phyloP scores from a whole-genome alignment of 2,329 filamentous ascomycete species.

The Aspergillus spinulosporus region DNA sequence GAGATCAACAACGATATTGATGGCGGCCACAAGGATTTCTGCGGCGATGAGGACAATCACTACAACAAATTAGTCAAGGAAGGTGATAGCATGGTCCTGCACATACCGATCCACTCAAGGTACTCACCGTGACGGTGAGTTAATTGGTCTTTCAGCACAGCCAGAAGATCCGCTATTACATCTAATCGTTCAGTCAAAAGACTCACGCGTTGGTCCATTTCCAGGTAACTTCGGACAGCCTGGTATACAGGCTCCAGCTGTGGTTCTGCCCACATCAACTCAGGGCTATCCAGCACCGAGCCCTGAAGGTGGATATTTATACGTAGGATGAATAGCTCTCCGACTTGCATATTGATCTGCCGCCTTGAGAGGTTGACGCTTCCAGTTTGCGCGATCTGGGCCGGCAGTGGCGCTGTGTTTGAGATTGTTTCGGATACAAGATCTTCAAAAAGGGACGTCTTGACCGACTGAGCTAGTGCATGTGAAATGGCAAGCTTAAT shows the following conservation, averaged over 20 bases:
- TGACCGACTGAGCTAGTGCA: slow-evolving; percentile 91
- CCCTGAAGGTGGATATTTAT: slow-evolving; percentile 99
- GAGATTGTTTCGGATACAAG: slow-evolving; percentile 92
- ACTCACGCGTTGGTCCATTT: slow-evolving; percentile 94
- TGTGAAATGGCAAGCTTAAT: slow-evolving; percentile 95
- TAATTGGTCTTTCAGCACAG: slow-evolving; percentile 91
- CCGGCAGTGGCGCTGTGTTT: slow-evolving; percentile 86
- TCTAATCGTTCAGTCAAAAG: slow-evolving; percentile 86
- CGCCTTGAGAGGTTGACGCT: slow-evolving; percentile 84
- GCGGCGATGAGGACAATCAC: slow-evolving; percentile 95
- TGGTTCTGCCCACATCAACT: slow-evolving; percentile 97
- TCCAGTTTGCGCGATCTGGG: slow-evolving; percentile 87
- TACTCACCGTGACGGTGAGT: slow-evolving; percentile 91
- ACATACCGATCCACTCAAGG: slow-evolving; percentile 82
- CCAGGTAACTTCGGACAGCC: slow-evolving; percentile 89
- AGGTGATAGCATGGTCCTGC: background rate
- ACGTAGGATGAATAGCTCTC: slow-evolving; percentile 93
- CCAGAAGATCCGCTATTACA: slow-evolving; percentile 89
- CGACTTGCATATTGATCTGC: slow-evolving; percentile 99
- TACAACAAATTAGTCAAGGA: slow-evolving; percentile 37
- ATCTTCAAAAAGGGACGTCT: slow-evolving; percentile 96
- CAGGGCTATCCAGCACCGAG: slow-evolving; percentile 91
- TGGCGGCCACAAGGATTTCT: slow-evolving; percentile 86
- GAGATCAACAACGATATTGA: slow-evolving; percentile 94
- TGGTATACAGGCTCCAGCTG: slow-evolving; percentile 96